Conservation (phyloP, 371 early-diverging fungal genomes). For the Blastocladiella emersonii region DNA sequence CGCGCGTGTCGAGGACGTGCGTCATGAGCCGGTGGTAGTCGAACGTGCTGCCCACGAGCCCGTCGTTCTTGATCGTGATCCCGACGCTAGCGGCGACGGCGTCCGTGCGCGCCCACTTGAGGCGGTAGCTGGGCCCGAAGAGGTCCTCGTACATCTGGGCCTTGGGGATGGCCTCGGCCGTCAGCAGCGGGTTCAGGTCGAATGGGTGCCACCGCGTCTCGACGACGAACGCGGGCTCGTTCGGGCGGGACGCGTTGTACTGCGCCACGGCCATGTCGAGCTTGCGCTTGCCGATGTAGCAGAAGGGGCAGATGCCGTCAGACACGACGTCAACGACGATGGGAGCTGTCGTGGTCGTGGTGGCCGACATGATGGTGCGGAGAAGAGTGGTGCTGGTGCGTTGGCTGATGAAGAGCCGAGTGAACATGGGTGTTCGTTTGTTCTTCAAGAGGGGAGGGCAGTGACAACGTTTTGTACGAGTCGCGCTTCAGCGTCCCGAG, state of each 20-base stretch:
- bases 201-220: slow-evolving; percentile 45
- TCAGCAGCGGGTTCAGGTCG: slow-evolving; percentile 37
- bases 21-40: too few relatives aligned
- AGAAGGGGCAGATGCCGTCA: slow-evolving; percentile 51
- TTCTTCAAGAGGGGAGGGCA: too few relatives aligned
- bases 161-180: slow-evolving; percentile 29
- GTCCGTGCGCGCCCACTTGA: slow-evolving; percentile 33
- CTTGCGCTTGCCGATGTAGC: slow-evolving; percentile 55
- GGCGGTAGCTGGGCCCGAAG: slow-evolving; percentile 41
- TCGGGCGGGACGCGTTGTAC: too few relatives aligned
- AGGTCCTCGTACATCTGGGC: slow-evolving; percentile 31
- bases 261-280: too few relatives aligned
- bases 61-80: slow-evolving; percentile 42
- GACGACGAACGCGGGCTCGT: slow-evolving; percentile 35
- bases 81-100: slow-evolving; percentile 40
- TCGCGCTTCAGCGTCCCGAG: too few relatives aligned
- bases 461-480: too few relatives aligned
- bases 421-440: too few relatives aligned
- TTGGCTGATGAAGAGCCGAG: too few relatives aligned
- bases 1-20: slow-evolving; percentile 31
- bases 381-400: too few relatives aligned
- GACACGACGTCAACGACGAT: slow-evolving; percentile 30
- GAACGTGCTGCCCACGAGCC: slow-evolving; percentile 44
- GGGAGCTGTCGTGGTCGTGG: too few relatives aligned
- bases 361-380: too few relatives aligned